These are phyloP conservation scores for Mycotypha africana DNA, from an alignment of 371 early-diverging fungal genomes.

Conservation along the genomic window DNA sequence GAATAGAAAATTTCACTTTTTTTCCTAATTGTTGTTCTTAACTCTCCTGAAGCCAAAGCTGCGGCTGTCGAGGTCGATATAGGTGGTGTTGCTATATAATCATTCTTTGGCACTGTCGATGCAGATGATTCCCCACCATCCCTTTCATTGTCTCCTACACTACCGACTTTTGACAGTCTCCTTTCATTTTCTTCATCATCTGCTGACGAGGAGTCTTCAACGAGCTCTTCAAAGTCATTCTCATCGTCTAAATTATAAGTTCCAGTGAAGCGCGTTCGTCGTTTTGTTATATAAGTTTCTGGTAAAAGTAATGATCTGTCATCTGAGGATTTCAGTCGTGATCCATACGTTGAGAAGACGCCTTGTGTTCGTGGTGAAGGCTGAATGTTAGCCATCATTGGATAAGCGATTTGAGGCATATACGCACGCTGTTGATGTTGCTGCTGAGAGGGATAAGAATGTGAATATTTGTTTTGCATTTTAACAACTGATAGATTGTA, in stretches of 20 bases:
- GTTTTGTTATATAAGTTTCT: slow-evolving; percentile 24
- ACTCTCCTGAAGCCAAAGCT: no score
- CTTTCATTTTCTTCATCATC: no score
- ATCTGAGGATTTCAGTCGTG: slow-evolving; percentile 39
- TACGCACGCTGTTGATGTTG: slow-evolving; percentile 9
- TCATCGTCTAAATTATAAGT: slow-evolving; percentile 31
- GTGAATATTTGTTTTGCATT: slow-evolving; percentile 3
- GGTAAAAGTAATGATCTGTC: slow-evolving; percentile 42
- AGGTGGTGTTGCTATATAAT: slow-evolving; percentile 2
- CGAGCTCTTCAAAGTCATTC: slow-evolving; percentile 28
- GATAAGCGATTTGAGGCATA: slow-evolving; percentile 15
- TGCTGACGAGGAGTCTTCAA: not conserved
- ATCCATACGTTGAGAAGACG: slow-evolving; percentile 36
- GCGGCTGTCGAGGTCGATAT: no score
- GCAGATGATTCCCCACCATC: no score
- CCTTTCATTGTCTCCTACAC: no score
- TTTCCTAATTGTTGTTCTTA: slow-evolving; percentile 26
- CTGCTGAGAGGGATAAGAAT: not conserved
- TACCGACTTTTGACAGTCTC: no score
- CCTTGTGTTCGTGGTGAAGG: slow-evolving; percentile 28
- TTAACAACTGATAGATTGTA: no score
- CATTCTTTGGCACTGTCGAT: not conserved
- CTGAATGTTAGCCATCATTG: slow-evolving; percentile 12
- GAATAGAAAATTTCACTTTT: slow-evolving; percentile 25
- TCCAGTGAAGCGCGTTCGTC: slow-evolving; percentile 24